Evolutionary conservation across 2,329 filamentous ascomycete species (phyloP).

Genomic region (Aureobasidium sp.): DNA sequence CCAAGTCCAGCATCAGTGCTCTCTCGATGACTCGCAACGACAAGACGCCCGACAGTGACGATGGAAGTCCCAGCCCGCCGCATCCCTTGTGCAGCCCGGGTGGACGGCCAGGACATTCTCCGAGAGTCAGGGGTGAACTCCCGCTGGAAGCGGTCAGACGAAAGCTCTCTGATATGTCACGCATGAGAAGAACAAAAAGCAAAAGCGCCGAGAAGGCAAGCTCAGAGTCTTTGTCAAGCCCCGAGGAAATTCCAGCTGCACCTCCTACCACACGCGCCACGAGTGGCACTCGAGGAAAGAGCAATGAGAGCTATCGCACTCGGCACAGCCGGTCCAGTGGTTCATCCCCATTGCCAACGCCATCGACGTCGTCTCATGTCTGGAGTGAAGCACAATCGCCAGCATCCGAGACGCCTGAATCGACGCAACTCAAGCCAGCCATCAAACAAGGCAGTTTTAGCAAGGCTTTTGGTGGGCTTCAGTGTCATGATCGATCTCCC

Average conservation of each 20-base stretch:
- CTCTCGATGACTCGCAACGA: background rate
- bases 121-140: background rate
- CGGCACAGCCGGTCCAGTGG: background rate
- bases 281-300: background rate
- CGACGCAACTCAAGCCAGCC: conserved; percentile 1
- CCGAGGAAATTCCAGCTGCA: background rate
- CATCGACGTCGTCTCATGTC: too few relatives aligned
- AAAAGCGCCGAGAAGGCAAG: background rate
- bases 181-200: background rate
- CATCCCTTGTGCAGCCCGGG: background rate
- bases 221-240: background rate
- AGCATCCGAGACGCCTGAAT: background rate
- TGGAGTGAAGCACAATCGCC: background rate
- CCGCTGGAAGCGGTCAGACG: background rate
- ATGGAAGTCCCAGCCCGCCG: background rate
- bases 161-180: conserved; percentile 2
- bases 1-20: background rate
- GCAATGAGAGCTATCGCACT: background rate
- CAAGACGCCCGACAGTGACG: background rate
- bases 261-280: background rate
- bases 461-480: conserved; percentile 19
- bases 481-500: conserved; percentile 20
- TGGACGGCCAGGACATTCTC: background rate
- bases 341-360: background rate
- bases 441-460: conserved; percentile 7